Conservation (phyloP, 2,329 filamentous ascomycete genomes). For the Mycosphaerella sp. region DNA sequence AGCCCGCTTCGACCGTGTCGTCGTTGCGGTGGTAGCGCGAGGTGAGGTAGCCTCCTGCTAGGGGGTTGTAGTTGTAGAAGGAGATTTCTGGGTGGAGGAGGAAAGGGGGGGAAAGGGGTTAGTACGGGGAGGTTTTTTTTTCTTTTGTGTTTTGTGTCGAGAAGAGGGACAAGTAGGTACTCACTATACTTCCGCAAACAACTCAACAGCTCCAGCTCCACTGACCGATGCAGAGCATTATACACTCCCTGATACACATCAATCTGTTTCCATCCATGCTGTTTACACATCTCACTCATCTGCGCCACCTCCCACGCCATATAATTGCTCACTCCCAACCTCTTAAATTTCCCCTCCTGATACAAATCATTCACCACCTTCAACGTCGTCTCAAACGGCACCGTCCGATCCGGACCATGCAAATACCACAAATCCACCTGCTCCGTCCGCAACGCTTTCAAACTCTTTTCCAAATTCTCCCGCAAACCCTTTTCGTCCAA, state of each 20-base stretch:
- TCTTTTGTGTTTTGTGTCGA: no score
- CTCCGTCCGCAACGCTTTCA: slow-evolving; percentile 64
- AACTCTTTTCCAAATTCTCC: slow-evolving; percentile 53
- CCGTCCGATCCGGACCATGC: slow-evolving; percentile 21
- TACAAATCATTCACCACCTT: slow-evolving; percentile 42
- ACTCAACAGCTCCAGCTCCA: slow-evolving; percentile 40
- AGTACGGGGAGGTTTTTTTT: no score
- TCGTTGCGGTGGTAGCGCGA: slow-evolving; percentile 36
- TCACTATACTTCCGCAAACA: slow-evolving; percentile 38
- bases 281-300: slow-evolving; percentile 42
- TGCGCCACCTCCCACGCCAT: slow-evolving; percentile 44
- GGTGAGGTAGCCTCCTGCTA: slow-evolving; percentile 45
- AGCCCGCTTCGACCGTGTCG: slow-evolving; percentile 34
- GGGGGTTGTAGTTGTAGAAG: slow-evolving; percentile 39
- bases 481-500: neutral
- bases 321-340: slow-evolving; percentile 44
- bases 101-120: no score
- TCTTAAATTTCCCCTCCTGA: slow-evolving; percentile 41
- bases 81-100: slow-evolving; percentile 25
- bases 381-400: slow-evolving; percentile 43
- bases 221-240: slow-evolving; percentile 35
- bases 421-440: slow-evolving; percentile 70
- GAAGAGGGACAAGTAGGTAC: no score
- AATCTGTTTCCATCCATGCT: slow-evolving; percentile 40
- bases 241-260: slow-evolving; percentile 45